Conservation (phyloP, 2,329 filamentous ascomycete genomes). For the Verticillium klebahnii region DNA sequence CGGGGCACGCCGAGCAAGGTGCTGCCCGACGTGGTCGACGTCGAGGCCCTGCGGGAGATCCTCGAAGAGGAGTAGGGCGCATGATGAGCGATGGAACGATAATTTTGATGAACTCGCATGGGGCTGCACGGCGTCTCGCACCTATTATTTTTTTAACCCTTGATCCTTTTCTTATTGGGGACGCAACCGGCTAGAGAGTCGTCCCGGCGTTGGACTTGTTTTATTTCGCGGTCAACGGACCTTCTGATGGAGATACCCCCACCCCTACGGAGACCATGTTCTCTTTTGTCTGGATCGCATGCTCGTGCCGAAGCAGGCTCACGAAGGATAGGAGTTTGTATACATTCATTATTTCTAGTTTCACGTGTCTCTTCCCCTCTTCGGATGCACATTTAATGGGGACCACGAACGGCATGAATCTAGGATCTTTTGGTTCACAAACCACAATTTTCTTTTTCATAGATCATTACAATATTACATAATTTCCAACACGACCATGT, state of each 20-base stretch:
- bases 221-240: not conserved
- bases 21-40: constrained; percentile 53
- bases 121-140: not conserved
- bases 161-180: not conserved
- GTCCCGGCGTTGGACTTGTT: not conserved
- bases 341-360: not conserved
- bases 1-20: constrained; percentile 52
- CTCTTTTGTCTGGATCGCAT: not conserved
- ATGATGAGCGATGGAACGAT: not conserved
- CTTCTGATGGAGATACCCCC: not conserved
- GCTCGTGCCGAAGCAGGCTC: not conserved
- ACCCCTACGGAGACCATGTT: not conserved
- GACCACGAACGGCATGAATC: not conserved
- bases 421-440: not conserved
- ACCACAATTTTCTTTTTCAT: not conserved
- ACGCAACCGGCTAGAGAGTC: not conserved
- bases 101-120: not conserved
- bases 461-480: not conserved
- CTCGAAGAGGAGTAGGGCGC: constrained; percentile 32
- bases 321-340: not conserved
- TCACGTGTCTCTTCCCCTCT: too few relatives aligned
- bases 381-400: not conserved
- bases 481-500: not conserved
- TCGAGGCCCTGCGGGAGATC: constrained; percentile 55
- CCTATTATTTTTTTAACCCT: not conserved